phyloP scores from a whole-genome alignment of 148 eudicot genomes.

The Pouteria glomerata region DNA sequence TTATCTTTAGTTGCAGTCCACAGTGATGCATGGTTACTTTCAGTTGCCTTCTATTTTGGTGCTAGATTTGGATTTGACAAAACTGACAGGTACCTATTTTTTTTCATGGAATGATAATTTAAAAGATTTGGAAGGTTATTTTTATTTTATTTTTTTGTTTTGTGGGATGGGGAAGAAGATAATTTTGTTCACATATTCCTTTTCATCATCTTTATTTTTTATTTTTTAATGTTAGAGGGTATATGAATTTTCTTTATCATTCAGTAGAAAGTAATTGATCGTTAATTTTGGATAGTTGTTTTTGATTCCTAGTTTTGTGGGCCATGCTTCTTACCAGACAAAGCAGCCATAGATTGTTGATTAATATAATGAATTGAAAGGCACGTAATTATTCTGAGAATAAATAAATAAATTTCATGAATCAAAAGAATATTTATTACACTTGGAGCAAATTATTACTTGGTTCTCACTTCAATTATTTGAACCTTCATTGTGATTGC shows the following conservation, averaged over 20 bases:
- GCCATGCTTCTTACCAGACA: not conserved
- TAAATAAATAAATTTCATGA: too few relatives aligned
- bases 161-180: too few relatives aligned
- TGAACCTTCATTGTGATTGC: not conserved
- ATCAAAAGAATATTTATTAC: not conserved
- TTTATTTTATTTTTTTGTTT: not conserved
- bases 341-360: not conserved
- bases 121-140: not conserved
- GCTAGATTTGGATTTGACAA: constrained; percentile 90
- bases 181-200: too few relatives aligned
- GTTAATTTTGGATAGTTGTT: not conserved
- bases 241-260: not conserved
- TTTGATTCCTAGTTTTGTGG: not conserved
- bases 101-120: not conserved
- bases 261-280: not conserved
- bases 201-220: too few relatives aligned
- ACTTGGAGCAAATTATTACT: not conserved
- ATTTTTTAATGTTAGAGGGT: not conserved
- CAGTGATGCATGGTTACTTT: constrained; percentile 88
- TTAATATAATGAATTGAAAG: not conserved
- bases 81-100: constrained; percentile 62
- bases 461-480: not conserved
- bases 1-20: constrained; percentile 83
- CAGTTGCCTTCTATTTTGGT: constrained; percentile 88
- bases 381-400: too few relatives aligned